Percentiles rank a stretch among this genome's conserved stretches.
Conservation (phyloP, 139 green algal genomes). For the Coelastrella sp. region DNA sequence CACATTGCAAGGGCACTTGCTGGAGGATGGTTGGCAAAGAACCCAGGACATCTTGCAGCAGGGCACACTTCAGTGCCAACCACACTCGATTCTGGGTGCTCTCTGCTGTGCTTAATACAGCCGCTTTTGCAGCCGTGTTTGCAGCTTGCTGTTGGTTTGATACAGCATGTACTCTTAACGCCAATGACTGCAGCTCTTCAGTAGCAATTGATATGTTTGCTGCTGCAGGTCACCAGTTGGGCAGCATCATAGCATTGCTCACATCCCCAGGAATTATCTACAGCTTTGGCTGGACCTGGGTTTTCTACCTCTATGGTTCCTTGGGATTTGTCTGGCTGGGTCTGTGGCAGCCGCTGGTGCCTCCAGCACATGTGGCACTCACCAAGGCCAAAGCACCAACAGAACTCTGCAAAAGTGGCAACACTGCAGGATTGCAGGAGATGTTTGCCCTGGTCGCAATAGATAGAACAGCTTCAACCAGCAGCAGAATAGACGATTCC, state of each 20-base stretch:
- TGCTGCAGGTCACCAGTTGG: constrained; percentile 2
- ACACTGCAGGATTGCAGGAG: too few species aligned
- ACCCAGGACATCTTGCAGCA: too few species aligned
- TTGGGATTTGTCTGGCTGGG: not conserved
- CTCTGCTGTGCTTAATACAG: too few species aligned
- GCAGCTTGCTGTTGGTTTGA: too few species aligned
- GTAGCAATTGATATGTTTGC: not conserved
- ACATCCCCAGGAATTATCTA: not conserved
- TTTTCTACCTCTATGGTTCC: not conserved
- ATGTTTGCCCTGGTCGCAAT: not conserved
- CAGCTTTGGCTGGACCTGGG: not conserved
- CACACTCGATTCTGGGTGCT: too few species aligned
- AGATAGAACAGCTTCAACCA: not conserved
- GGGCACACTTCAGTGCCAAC: too few species aligned
- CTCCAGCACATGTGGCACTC: not conserved
- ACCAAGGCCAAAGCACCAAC: not conserved
- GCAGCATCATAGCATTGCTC: not conserved
- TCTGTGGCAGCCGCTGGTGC: not conserved
- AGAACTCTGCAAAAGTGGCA: too few species aligned
- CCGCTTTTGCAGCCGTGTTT: too few species aligned
- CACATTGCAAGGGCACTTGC: not conserved
- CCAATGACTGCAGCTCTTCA: too few species aligned
- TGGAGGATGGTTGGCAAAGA: too few species aligned
- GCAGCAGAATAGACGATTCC: not conserved
- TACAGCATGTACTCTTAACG: too few species aligned